Percentiles rank a stretch among this genome's conserved stretches.
Evolutionary conservation across 768 basidiomycete genomes (phyloP).

Genomic region (Suillus spraguei): DNA sequence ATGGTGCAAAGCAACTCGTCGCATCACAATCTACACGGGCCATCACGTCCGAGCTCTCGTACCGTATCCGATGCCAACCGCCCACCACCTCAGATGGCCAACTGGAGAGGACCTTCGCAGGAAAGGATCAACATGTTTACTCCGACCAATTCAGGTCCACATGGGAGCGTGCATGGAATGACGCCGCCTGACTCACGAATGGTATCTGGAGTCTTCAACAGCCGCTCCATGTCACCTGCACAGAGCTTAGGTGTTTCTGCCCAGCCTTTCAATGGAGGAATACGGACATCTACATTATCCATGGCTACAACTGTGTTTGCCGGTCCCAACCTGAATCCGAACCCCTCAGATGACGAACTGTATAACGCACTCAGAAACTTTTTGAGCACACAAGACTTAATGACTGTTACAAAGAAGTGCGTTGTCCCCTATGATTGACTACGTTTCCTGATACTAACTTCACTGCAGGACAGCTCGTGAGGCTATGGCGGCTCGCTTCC

Average conservation of each 20-base stretch:
- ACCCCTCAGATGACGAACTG: slow-evolving; percentile 64
- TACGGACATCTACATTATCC: slow-evolving; percentile 59
- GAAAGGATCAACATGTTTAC: slow-evolving; percentile 40
- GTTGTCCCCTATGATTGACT: slow-evolving; percentile 23
- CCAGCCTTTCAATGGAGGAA: slow-evolving; percentile 31
- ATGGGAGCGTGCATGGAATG: slow-evolving; percentile 44
- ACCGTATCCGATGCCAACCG: slow-evolving; percentile 33
- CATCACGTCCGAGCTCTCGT: slow-evolving; percentile 36
- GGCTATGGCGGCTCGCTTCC: slow-evolving; percentile 63
- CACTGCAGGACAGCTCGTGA: slow-evolving; percentile 57
- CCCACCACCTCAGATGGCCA: slow-evolving; percentile 20
- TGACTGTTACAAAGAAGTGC: slow-evolving; percentile 74
- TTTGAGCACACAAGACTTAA: slow-evolving; percentile 66
- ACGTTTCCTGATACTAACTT: slow-evolving; percentile 11
- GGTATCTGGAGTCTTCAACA: slow-evolving; percentile 47
- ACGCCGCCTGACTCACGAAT: slow-evolving; percentile 44
- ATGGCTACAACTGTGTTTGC: slow-evolving; percentile 59
- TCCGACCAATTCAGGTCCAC: slow-evolving; percentile 37
- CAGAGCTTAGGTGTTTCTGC: slow-evolving; percentile 31
- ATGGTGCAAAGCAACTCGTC: slow-evolving; percentile 38
- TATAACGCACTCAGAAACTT: slow-evolving; percentile 56
- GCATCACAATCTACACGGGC: slow-evolving; percentile 31
- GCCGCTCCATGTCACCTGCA: slow-evolving; percentile 35
- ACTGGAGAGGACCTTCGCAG: slow-evolving; percentile 35
- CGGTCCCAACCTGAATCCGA: slow-evolving; percentile 50